Percentiles rank a stretch among this genome's conserved stretches.
phyloP scores from a whole-genome alignment of 805 yeast species.

The Spathaspora arborariae region DNA sequence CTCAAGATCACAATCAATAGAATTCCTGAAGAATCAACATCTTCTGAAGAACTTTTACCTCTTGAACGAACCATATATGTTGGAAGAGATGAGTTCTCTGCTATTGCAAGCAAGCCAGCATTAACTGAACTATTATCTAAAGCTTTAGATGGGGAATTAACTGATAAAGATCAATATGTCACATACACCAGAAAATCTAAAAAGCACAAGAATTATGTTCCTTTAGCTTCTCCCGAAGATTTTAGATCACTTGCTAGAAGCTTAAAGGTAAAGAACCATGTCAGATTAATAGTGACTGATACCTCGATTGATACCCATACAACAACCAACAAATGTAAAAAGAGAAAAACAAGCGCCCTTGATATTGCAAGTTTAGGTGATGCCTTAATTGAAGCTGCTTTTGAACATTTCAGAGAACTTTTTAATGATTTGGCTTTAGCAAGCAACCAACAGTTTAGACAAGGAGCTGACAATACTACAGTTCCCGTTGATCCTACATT shows the following conservation, averaged over 20 bases:
- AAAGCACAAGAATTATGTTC: slow-evolving; percentile 38
- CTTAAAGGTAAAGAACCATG: slow-evolving; percentile 43
- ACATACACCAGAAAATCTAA: slow-evolving; percentile 42
- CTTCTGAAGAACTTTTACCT: neutral
- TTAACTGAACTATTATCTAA: slow-evolving; percentile 7
- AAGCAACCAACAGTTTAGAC: slow-evolving; percentile 1
- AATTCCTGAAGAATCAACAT: neutral
- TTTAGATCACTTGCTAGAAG: slow-evolving; percentile 43
- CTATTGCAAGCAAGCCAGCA: slow-evolving; percentile 5
- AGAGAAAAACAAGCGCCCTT: slow-evolving; percentile 11
- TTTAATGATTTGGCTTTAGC: slow-evolving; percentile 12
- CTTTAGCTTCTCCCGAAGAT: slow-evolving; percentile 35
- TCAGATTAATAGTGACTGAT: slow-evolving; percentile 31
- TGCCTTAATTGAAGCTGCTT: slow-evolving; percentile 24
- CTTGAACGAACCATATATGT: slow-evolving; percentile 12
- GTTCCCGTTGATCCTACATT: slow-evolving; percentile 2
- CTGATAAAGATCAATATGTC: slow-evolving; percentile 4
- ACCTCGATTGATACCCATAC: slow-evolving; percentile 5
- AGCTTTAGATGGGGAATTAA: slow-evolving; percentile 1
- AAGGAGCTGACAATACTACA: slow-evolving; percentile 1
- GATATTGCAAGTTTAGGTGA: slow-evolving; percentile 22
- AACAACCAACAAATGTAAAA: neutral
- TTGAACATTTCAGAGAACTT: slow-evolving; percentile 23
- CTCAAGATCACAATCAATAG: slow-evolving; percentile 12
- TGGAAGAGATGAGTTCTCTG: slow-evolving; percentile 10